Percentiles rank a stretch among this genome's conserved stretches.
These are phyloP conservation scores for Rhizopogon vinicolor DNA, from an alignment of 768 basidiomycete species.

Conservation along the genomic window DNA sequence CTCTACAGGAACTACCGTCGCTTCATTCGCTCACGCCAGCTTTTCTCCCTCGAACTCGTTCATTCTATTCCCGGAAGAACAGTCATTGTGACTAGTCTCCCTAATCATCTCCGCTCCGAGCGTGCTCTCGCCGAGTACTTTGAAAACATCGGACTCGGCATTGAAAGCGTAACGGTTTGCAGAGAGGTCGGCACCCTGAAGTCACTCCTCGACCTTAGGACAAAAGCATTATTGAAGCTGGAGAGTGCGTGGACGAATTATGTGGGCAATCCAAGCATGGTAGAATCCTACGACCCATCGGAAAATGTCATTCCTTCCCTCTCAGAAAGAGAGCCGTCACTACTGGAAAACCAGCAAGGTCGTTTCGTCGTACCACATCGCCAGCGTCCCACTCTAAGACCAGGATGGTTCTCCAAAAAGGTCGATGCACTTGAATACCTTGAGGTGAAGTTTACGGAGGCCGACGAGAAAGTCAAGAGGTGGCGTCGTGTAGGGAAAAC, in stretches of 20 bases:
- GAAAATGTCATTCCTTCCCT: conserved; percentile 47
- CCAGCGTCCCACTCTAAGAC: conserved; percentile 70
- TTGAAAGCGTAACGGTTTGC: conserved; percentile 90
- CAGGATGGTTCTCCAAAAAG: conserved; percentile 66
- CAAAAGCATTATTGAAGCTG: conserved; percentile 70
- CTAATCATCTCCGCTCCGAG: conserved; percentile 81
- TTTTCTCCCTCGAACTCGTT: conserved; percentile 91
- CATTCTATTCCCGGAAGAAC: conserved; percentile 94
- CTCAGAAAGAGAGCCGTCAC: conserved; percentile 45
- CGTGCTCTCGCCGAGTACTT: conserved; percentile 89
- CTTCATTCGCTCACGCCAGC: conserved; percentile 86
- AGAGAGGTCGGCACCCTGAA: conserved; percentile 77
- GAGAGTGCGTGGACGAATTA: conserved; percentile 88
- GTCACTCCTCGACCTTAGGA: conserved; percentile 70
- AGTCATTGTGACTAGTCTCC: conserved; percentile 81
- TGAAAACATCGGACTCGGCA: conserved; percentile 79
- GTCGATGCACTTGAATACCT: conserved; percentile 91
- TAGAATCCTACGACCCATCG: conserved; percentile 75
- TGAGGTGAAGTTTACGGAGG: conserved; percentile 71
- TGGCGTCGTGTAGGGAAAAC: conserved; percentile 70
- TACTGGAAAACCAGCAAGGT: conserved; percentile 47
- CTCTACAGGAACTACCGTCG: conserved; percentile 86
- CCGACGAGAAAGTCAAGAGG: conserved; percentile 79
- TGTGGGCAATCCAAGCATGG: conserved; percentile 89
- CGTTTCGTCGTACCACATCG: conserved; percentile 73